Evolutionary conservation across 371 early-diverging fungal species (phyloP).

Genomic region (Lichtheimia ramosa): DNA sequence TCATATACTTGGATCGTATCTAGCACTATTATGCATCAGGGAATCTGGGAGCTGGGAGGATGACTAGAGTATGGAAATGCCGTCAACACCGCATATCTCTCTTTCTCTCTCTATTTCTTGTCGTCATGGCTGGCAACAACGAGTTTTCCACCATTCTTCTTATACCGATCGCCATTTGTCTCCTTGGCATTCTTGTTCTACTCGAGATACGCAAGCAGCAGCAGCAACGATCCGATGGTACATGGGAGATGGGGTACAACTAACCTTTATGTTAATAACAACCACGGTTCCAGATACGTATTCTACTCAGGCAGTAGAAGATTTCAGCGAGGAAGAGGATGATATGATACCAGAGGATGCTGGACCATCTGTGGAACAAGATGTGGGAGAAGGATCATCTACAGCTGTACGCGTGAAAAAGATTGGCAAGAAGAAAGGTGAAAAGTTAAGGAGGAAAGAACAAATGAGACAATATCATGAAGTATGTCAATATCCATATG

Average conservation of each 20-base stretch:
- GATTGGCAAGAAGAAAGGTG: slow-evolving; percentile 57
- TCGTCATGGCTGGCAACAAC: slow-evolving; percentile 2
- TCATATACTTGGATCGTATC: no score
- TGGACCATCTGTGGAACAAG: not conserved
- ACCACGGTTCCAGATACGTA: no score
- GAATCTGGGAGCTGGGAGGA: no score
- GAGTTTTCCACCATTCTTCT: slow-evolving; percentile 5
- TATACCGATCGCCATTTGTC: slow-evolving; percentile 12
- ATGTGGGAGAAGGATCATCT: slow-evolving; percentile 34
- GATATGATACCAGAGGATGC: no score
- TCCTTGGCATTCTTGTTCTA: slow-evolving; percentile 4
- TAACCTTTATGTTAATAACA: not conserved
- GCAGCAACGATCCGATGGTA: not conserved
- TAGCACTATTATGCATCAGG: no score
- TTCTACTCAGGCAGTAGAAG: no score
- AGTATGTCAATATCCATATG: slow-evolving; percentile 14
- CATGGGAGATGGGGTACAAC: not conserved
- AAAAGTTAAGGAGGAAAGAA: slow-evolving; percentile 52
- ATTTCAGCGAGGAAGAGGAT: no score
- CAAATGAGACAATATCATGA: slow-evolving; percentile 57
- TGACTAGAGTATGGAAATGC: no score
- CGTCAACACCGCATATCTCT: not conserved
- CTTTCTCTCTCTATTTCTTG: not conserved
- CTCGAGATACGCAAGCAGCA: slow-evolving; percentile 3
- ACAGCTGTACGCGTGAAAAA: slow-evolving; percentile 36